Evolutionary conservation across 2,329 filamentous ascomycete species (phyloP), one percentile per base, ranked within the genome.

Genomic region (Ophiognomonia clavigignenti-juglandacearum): DNA sequence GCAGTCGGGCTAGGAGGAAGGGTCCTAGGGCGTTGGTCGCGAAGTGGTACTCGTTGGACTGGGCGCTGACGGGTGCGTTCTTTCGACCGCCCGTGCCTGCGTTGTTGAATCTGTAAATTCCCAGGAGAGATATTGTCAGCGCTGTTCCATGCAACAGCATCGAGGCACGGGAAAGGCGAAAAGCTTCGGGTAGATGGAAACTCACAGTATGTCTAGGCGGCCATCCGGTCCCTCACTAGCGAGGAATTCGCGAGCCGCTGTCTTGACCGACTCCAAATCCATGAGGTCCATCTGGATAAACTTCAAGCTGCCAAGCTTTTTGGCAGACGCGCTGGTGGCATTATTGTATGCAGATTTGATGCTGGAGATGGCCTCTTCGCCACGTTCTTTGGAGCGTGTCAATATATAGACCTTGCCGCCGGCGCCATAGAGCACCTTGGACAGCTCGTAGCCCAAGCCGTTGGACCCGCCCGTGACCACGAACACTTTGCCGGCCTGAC

Each of bases 321-420:
- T n/a, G n/a, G n/a, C n/a, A n/a, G n/a, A n/a, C 4, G 10, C 7
- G 20, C 20, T 29, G 13, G n/a, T 23, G 13, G 40, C 32, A 1
- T 27, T 27, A 29, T 56, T 53, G 6, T 43, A 39, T 10, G 50
- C 37, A 6, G 31, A 13, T 32, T 56, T 24, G 31, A 58, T 55
- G 14, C 45, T 45, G 24, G 41, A 10, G 14, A 56, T 55, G 9
- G 57, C 57, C 1, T 52, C 44, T 9, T 54, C 47, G 14, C 50
- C 53, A 9, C 53, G 47, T n/a, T 54, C 50, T 19, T 53, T 51
- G 6, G 56, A 54, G 36, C 75, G 69, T 2, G 68, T 70, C 4
- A 72, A 70, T 23, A 78, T 57, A 54, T 78, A 78, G 23, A 79
- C 69, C 7, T 66, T 77, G 19, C 60, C 73, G 39, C 74, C 71